Base-by-base conservation (phyloP, 345 rosid species). In the Sonneratia caseolaris region DNA sequence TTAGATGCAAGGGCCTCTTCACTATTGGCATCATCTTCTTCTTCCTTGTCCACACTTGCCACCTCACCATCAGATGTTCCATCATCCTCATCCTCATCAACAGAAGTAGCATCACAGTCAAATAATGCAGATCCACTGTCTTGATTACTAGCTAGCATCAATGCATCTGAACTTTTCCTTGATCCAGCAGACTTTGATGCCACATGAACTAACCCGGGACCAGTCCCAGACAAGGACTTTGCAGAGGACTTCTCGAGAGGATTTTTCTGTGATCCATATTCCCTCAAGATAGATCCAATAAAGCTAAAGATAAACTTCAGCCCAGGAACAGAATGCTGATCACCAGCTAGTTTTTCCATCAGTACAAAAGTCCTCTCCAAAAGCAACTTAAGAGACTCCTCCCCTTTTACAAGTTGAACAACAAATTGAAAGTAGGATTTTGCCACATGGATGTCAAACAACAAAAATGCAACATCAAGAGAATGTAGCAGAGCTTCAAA, bases 1-100 rank as follows among this genome's bases (percentile, higher is more conserved):
- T 90, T 89, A 61, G 97, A 89, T 73, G 98, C 97, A 75, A 95
- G 96, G 65, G 81, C 87, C 80, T 86, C 88, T 80, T 95, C 99
- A 79, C 93, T 90, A 76, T 86, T 89, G 71, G 84, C 78, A 80
- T 95, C 99, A 47, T 89, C 98, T 72, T 95, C 99, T 68, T 92
- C 99, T 79, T 92, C 97, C 79, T 92, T 95, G 77, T 92, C 99
- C 48, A 95, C 77, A 88, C 99, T 95, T 76, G 96, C 92, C 64
- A 85, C 89, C 84, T 95, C 99, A 77, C 97, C 98, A 83, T 95
- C 97, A 78, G 99, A 95, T 79, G 99, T 95, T 72, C 94, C 99
- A 74, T 95, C 98, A 83, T 95, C 99, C 81, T 95, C 99, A 77
- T 95, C 99, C 68, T 95, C 99, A 79, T 95, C 99, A 59, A 87